Base-by-base conservation (phyloP, 495 filamentous ascomycete species). In the Massariosphaeria phaeospora region DNA sequence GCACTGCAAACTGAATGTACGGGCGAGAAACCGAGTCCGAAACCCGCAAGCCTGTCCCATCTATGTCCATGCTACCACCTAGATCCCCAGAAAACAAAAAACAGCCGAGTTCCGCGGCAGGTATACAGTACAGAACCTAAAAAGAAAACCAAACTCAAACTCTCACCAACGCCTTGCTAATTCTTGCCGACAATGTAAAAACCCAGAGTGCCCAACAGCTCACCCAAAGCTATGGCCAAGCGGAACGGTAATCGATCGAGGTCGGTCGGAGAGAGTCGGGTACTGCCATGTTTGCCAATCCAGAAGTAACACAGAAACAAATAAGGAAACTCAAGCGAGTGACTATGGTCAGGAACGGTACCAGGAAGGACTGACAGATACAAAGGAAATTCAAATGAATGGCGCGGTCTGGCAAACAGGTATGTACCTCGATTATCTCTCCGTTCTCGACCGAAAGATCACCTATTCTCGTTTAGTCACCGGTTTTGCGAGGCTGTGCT, bases 331-430 rank as follows among this genome's bases (percentile, higher is more conserved):
- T 8, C 36, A 55, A 59, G 51, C 29, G 61, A 63, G 26, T 44
- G 61, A 63, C 55, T 59, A 23, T 15, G 48, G 47, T 57, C 24
- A 46, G 48, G 18, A 17, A 10, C 24, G 21, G 50, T 52, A 18
- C 39, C n/a, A 15, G 61, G 41, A 63, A 55, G 21, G 54, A 59
- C 60, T 45, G 60, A 63, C 35, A 55, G 55, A 48, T 59, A 64
- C 61, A 64, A 61, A 64, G 52, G 61, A 61, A 57, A 64, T 44
- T n/a, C 9, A 61, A 64, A 61, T 20, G 61, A 64, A 24, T 43
- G 61, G 56, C 48, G 42, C 31, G 56, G 39, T 29, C 34, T 64
- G 52, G 53, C 61, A 59, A 62, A 45, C 43, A 48, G 12, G 50
- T 24, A 17, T 48, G 29, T 48, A 24, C 25, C 23, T 30, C 33